Base-by-base conservation (phyloP, 1,284 basidiomycete species). In the Pascua sp. region DNA sequence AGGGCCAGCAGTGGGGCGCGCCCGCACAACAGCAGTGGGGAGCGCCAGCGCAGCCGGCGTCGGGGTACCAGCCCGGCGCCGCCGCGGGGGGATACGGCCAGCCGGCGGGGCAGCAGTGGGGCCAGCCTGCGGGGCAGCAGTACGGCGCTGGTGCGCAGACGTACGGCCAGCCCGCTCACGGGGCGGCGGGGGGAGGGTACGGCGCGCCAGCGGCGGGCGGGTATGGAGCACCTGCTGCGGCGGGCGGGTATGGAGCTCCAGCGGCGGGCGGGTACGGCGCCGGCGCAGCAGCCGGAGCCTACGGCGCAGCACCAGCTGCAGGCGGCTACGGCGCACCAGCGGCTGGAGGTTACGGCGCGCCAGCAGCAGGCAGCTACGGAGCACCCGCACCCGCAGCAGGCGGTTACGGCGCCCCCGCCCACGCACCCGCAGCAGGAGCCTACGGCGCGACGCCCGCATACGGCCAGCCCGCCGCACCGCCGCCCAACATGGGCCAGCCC, bases 121-220 rank as follows among this genome's bases (percentile, higher is more conserved):
- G 51, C 32, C 57, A 52, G 41, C 55, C 57, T 38, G 55, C 59
- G 7, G 42, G 32, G 12, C 49, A 49, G 40, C 38, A 49, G 47
- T 66, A 63, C 53, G 61, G 65, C 39, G 58, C 15, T 47, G 43
- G 38, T 57, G 53, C 50, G 54, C 56, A 40, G 51, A 50, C 60
- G 16, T 36, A 47, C 40, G 47, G 53, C 10, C 53, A 49, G 47
- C 39, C 60, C 44, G 17, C 47, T 32, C 36, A 39, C 46, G 48
- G 42, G 16, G 42, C 8, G 42, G 42, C 42, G n/a, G n/a, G n/a
- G n/a, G 24, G 24, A 32, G 43, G 43, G 17, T 44, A n/a, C 43
- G 17, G 32, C 46, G 11, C 55, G 11, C 57, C 13, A 10, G 42
- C n/a, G n/a, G 42, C 42, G 42, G 42, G 42, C 7, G 42, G 42